Evolutionary conservation across 352 stramenopile genomes (phyloP).

Genomic region (Phytophthora brassicae): DNA sequence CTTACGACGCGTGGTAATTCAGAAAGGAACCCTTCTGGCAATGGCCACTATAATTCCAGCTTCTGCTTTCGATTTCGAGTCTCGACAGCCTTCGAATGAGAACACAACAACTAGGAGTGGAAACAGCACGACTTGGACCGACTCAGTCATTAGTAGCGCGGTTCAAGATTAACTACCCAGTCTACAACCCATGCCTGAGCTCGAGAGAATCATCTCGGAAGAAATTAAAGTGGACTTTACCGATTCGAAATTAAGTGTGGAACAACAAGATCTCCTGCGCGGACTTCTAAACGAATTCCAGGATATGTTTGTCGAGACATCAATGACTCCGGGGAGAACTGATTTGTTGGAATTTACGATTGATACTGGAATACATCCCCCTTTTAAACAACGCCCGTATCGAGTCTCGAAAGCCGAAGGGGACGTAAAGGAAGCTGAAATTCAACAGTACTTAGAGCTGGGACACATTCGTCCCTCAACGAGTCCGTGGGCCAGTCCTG

Average conservation of each 20-base stretch:
- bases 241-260: neutral
- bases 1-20: neutral
- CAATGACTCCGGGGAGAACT: neutral
- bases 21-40: neutral
- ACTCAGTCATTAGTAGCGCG: no score
- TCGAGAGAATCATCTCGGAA: neutral
- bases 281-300: neutral
- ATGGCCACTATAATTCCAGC: neutral
- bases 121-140: no score
- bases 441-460: no score
- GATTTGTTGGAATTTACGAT: constrained; percentile 3
- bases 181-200: neutral
- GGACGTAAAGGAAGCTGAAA: no score
- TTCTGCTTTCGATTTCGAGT: no score
- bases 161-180: no score
- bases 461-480: no score
- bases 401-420: no score
- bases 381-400: no score
- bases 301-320: constrained; percentile 11
- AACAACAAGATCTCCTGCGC: neutral
- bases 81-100: no score
- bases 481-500: no score
- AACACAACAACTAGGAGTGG: no score
- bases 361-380: neutral
- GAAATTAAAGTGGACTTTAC: neutral